Evolutionary conservation across 164 flowering plant genomes (phyloP).

Genomic region (Chimonanthus praecox): DNA sequence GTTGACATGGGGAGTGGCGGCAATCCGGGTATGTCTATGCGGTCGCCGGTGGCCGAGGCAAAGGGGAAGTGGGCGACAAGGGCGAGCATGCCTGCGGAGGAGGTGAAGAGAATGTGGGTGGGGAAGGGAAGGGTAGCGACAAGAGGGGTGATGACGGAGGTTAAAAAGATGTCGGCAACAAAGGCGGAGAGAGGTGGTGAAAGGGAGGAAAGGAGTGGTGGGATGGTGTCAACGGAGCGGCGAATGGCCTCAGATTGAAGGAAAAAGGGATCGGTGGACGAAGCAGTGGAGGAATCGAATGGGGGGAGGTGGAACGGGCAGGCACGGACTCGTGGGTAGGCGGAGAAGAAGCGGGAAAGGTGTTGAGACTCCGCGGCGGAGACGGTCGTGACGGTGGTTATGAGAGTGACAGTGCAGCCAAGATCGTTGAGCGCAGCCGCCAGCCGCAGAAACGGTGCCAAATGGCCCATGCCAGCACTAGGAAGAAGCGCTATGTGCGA

Average conservation of each 20-base stretch:
- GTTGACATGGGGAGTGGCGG: constrained; percentile 22
- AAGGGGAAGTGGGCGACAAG: constrained; percentile 18
- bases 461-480: constrained; percentile 41
- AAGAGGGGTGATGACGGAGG: constrained; percentile 10
- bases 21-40: constrained; percentile 4
- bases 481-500: constrained; percentile 26
- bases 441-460: constrained; percentile 21
- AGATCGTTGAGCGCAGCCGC: constrained; percentile 14
- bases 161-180: constrained; percentile 15
- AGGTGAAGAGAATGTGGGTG: constrained; percentile 29
- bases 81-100: constrained; percentile 37
- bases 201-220: constrained; percentile 20
- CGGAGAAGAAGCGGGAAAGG: constrained; percentile 13
- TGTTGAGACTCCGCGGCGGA: constrained; percentile 14
- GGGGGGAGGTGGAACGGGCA: constrained; percentile 20
- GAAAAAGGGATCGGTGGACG: constrained; percentile 34
- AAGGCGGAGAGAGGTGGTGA: constrained; percentile 27
- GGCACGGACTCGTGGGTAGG: constrained; percentile 16
- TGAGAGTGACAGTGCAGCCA: constrained; percentile 16
- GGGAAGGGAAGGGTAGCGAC: constrained; percentile 19
- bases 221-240: constrained; percentile 29
- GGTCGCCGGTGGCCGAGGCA: background rate
- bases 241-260: constrained; percentile 31
- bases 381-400: constrained; percentile 17
- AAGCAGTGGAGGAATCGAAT: constrained; percentile 7